Evolutionary conservation across 768 basidiomycete genomes (phyloP), one percentile per base, ranked within the genome.

Genomic region (Cystobasidium ongulense): DNA sequence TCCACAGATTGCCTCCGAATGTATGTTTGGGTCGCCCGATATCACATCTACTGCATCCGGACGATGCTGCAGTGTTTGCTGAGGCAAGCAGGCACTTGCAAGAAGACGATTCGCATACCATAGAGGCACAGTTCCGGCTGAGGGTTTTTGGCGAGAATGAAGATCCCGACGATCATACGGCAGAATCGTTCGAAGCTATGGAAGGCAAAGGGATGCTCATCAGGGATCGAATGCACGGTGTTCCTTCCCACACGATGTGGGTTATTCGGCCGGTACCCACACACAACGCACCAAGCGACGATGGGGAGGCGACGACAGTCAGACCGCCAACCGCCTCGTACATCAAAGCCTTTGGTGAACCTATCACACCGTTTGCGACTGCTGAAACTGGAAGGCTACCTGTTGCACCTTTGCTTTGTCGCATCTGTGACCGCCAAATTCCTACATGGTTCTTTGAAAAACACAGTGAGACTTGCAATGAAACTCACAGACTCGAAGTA

Each of bases 391-490:
- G 87, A 25, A 87, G 89, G 27, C 89, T 98, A 82, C 89, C 88
- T 79, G 87, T 86, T 29, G 87, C 90, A 74, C 88, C 86, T 33
- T 90, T 98, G 63, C 85, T 99, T 25, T 98, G 96, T 83, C 90
- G 96, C 35, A 99, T 99, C 75, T 99, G 96, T 84, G 96, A 99
- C 82, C 88, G 90, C 79, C 88, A 90, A 77, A 90, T 98, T 73
- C 94, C 95, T 1, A 90, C 95, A 75, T 99, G 96, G 96, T 99
- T 93, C 84, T 99, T 99, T 81, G 96, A 98, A 83, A 98, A 97
- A 83, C 96, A 99, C 84, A 98, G 92, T 85, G 96, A 99, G 82
- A 98, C 94, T 13, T 99, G 96, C 78, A 91, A 88, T 77, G 95
- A 97, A 82, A 89, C 90, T 1, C 96, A 99, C 82, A 88, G 91